These are phyloP conservation scores for Aspergillus ostianus DNA, from an alignment of 495 filamentous ascomycete species.

Conservation along the genomic window DNA sequence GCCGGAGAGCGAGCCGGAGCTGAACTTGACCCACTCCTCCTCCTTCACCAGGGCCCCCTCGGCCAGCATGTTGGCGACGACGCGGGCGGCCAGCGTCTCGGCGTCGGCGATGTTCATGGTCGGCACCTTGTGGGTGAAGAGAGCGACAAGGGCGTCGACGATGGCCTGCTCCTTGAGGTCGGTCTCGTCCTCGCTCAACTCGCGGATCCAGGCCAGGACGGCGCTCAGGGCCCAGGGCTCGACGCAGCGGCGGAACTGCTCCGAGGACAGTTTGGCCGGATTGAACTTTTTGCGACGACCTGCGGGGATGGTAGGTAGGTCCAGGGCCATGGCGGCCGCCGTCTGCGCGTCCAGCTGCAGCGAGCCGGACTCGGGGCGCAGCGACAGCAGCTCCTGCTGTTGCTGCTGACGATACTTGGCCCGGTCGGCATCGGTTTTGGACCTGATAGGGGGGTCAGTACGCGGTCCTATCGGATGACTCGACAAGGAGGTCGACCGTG, in stretches of 20 bases:
- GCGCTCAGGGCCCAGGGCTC: slow-evolving; percentile 94
- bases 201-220: slow-evolving; percentile 82
- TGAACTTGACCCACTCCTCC: slow-evolving; percentile 98
- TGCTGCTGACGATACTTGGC: slow-evolving; percentile 59
- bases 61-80: slow-evolving; percentile 78
- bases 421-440: slow-evolving; percentile 88
- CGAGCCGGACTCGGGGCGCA: slow-evolving; percentile 24
- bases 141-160: slow-evolving; percentile 78
- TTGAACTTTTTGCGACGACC: slow-evolving; percentile 76
- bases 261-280: slow-evolving; percentile 78
- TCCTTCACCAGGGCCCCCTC: slow-evolving; percentile 79
- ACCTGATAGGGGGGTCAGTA: slow-evolving; percentile 77
- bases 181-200: slow-evolving; percentile 78
- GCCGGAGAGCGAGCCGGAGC: slow-evolving; percentile 69
- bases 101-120: slow-evolving; percentile 99
- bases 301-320: slow-evolving; percentile 68
- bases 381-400: slow-evolving; percentile 28
- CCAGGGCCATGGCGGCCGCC: slow-evolving; percentile 53
- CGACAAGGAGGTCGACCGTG: slow-evolving; percentile 81
- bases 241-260: slow-evolving; percentile 79
- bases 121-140: slow-evolving; percentile 95
- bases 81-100: slow-evolving; percentile 75
- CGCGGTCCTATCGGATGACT: slow-evolving; percentile 78
- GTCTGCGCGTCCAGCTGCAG: slow-evolving; percentile 39
- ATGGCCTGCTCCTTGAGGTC: slow-evolving; percentile 82